Evolutionary conservation across 2,329 filamentous ascomycete species (phyloP), one percentile per base, ranked within the genome.

Genomic region (Aspergillus clavatus): DNA sequence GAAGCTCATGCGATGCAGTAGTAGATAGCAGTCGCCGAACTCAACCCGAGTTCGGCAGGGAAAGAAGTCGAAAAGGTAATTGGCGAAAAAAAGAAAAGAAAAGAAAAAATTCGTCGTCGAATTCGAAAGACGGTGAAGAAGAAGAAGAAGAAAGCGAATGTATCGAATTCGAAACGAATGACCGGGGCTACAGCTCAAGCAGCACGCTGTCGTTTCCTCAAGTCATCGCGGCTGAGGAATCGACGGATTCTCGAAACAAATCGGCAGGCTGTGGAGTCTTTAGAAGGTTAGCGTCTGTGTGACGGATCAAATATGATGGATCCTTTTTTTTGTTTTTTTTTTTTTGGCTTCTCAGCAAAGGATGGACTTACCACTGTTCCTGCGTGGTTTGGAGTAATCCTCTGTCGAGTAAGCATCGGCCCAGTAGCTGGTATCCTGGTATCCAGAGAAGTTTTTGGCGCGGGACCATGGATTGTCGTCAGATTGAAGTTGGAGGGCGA

Each of bases 401-500:
- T 62, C 56, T 29, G 58, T 56, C 4, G 60, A 56, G 31, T 62
- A 66, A 18, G 59, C 55, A 3, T 61, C 61, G 6, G 59, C 53
- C 61, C 62, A 66, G 52, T 63, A 64, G 38, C 52, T 50, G 37
- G 55, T 55, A 35, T 63, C 52, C 21, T 54, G 51, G 46, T 65
- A 60, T 24, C 62, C 59, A 24, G 58, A 54, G 42, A 60, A 63
- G 41, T 58, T 57, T 43, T 57, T 59, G 47, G 47, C 52, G 38
- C 50, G 41, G 38, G 47, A 47, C 51, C 57, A 61, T 46, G 53
- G 52, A 26, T 48, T 55, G 14, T 60, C 55, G 31, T 65, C 53
- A 52, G 59, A 59, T 52, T 59, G 60, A 26, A 60, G 59, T 51
- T 67, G 63, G 26, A 67, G 56, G 29, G 64, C 64, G 11, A 60